phyloP scores from a whole-genome alignment of 2,329 filamentous ascomycete genomes.

The Nigrospora sphaerica region DNA sequence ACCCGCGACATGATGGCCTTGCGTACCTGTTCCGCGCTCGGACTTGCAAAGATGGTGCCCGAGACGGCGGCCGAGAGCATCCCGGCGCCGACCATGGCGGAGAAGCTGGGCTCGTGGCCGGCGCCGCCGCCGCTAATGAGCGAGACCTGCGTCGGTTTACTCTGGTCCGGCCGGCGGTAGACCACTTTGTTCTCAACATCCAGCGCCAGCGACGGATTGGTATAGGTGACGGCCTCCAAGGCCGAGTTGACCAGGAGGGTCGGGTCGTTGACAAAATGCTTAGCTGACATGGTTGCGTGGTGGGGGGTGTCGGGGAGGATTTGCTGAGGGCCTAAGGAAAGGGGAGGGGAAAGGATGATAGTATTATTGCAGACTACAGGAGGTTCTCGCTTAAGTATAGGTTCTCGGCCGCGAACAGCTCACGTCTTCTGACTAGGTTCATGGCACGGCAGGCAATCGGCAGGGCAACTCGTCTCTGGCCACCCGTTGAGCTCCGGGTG shows the following conservation, averaged over 20 bases:
- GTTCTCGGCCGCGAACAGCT: too few species aligned
- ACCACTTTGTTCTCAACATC: conserved; percentile 77
- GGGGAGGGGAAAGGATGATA: too few species aligned
- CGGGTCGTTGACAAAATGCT: conserved; percentile 87
- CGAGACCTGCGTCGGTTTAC: conserved; percentile 55
- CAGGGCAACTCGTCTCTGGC: too few species aligned
- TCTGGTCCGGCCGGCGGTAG: conserved; percentile 56
- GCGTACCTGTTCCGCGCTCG: conserved; percentile 75
- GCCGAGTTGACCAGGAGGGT: conserved; percentile 70
- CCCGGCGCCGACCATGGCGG: conserved; percentile 75
- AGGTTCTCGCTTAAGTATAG: too few species aligned
- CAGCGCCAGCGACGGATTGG: conserved; percentile 76
- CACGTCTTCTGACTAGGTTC: too few species aligned
- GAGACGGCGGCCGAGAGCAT: conserved; percentile 76
- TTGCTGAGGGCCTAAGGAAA: too few species aligned
- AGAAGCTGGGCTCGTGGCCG: conserved; percentile 85
- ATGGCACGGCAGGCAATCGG: too few species aligned
- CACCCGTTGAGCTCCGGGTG: too few species aligned
- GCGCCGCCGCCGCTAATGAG: conserved; percentile 84
- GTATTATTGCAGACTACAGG: too few species aligned
- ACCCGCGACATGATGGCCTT: conserved; percentile 68
- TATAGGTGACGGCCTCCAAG: conserved; percentile 69
- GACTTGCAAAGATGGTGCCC: conserved; percentile 80
- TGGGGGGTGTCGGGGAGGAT: background rate
- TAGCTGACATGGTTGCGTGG: conserved; percentile 41